These are phyloP conservation scores for Ustilago curta DNA, from an alignment of 1,284 basidiomycete species.

Conservation along the genomic window DNA sequence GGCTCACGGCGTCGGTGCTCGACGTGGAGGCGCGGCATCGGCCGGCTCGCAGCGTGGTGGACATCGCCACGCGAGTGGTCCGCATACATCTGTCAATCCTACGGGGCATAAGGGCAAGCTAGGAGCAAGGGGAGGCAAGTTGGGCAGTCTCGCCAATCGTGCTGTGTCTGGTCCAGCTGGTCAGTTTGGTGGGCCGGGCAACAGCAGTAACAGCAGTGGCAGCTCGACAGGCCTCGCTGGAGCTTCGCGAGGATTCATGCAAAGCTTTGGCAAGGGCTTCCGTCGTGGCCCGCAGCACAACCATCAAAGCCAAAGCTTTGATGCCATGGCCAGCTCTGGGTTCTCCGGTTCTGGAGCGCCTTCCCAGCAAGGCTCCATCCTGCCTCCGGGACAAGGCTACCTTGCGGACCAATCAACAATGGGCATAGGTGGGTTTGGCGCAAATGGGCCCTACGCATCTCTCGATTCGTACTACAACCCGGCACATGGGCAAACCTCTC, in stretches of 20 bases:
- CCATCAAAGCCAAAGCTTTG: conserved; percentile 26
- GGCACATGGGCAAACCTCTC: conserved; percentile 14
- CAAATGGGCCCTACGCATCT: conserved; percentile 14
- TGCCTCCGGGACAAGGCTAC: conserved; percentile 26
- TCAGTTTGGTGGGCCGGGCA: conserved; percentile 26
- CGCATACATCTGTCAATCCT: conserved; percentile 21
- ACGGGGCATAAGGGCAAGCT: conserved; percentile 31
- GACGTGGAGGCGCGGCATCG: conserved; percentile 31
- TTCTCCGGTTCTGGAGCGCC: conserved; percentile 19
- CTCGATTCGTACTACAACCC: conserved; percentile 30
- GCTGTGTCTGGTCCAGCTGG: conserved; percentile 42
- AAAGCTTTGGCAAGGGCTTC: conserved; percentile 48
- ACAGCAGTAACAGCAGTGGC: conserved; percentile 9
- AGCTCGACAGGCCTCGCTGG: conserved; percentile 28
- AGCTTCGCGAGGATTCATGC: conserved; percentile 43
- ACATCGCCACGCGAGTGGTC: conserved; percentile 42
- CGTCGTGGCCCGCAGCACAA: conserved; percentile 32
- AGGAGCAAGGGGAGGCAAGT: conserved; percentile 35
- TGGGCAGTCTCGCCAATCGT: conserved; percentile 33
- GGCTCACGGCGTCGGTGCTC: conserved; percentile 6
- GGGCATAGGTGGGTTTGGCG: conserved; percentile 24
- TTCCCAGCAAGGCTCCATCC: conserved; percentile 16
- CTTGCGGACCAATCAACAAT: conserved; percentile 28
- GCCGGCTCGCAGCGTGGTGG: conserved; percentile 36
- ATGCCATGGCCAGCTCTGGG: conserved; percentile 21